Evolutionary conservation across 2,329 filamentous ascomycete genomes (phyloP).

Genomic region (Fusarium sp.): DNA sequence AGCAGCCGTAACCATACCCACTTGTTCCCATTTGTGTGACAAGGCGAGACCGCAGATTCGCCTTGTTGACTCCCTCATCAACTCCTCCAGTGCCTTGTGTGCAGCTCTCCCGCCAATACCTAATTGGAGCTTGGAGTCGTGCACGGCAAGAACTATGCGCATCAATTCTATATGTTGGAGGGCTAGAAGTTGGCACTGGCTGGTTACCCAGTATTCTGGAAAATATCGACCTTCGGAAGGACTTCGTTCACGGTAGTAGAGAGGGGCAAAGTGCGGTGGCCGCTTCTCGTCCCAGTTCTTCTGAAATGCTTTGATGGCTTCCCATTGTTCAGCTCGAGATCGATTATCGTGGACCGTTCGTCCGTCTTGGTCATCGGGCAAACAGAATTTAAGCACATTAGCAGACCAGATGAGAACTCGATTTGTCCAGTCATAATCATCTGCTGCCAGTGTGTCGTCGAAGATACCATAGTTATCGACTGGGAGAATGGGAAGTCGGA

Average conservation of each 20-base stretch:
- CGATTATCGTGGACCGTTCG: neutral
- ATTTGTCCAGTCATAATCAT: constrained; percentile 38
- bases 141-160: constrained; percentile 33
- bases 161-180: constrained; percentile 32
- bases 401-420: constrained; percentile 30
- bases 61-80: constrained; percentile 17
- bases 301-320: constrained; percentile 19
- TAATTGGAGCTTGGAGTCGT: constrained; percentile 31
- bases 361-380: neutral
- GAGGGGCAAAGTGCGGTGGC: constrained; percentile 16
- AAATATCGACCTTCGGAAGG: constrained; percentile 18
- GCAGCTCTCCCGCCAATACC: constrained; percentile 33
- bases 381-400: constrained; percentile 35
- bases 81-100: constrained; percentile 24
- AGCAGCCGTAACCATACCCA: constrained; percentile 23
- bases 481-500: constrained; percentile 25
- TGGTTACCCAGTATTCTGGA: constrained; percentile 23
- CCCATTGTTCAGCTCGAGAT: constrained; percentile 18
- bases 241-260: constrained; percentile 26
- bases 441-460: constrained; percentile 7
- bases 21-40: constrained; percentile 20
- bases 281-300: constrained; percentile 24
- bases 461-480: constrained; percentile 25
- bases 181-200: constrained; percentile 33
- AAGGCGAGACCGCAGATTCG: constrained; percentile 24